These are phyloP conservation scores for Royoungia palumana DNA, from an alignment of 768 basidiomycete genomes.

Conservation along the genomic window DNA sequence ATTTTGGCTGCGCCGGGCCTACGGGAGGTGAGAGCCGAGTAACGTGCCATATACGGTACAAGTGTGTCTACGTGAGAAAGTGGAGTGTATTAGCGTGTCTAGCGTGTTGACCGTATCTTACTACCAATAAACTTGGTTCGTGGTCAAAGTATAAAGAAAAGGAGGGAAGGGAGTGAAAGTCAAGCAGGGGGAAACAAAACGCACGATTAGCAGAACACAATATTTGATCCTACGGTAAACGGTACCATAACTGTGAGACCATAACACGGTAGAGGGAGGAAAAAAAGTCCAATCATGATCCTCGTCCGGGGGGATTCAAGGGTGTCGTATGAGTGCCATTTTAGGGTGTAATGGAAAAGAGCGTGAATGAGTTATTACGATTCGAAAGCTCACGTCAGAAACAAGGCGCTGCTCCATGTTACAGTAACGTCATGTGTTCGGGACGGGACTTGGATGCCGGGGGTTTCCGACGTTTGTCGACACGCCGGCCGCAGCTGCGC, in stretches of 20 bases:
- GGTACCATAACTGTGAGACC: background rate
- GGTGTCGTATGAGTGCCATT: constrained; percentile 29
- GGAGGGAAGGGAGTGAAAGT: background rate
- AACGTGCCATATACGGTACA: too few species aligned
- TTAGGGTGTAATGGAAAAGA: constrained; percentile 16
- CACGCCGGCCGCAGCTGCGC: constrained; percentile 3
- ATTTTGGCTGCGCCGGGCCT: too few species aligned
- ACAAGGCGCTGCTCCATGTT: background rate
- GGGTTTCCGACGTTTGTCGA: constrained; percentile 13
- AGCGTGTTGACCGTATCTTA: constrained; percentile 10
- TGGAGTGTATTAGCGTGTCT: constrained; percentile 9
- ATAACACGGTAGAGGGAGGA: too few species aligned
- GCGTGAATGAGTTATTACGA: constrained; percentile 13
- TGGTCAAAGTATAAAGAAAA: background rate
- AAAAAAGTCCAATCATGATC: constrained; percentile 23
- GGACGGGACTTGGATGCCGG: constrained; percentile 6
- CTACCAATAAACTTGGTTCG: constrained; percentile 15
- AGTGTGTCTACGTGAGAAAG: too few species aligned
- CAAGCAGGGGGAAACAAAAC: constrained; percentile 1
- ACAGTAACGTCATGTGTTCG: constrained; percentile 20
- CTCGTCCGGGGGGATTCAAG: constrained; percentile 18
- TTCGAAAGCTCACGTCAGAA: constrained; percentile 6
- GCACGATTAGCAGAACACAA: constrained; percentile 22
- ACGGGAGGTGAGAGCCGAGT: too few species aligned
- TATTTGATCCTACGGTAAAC: constrained; percentile 11